phyloP scores from a whole-genome alignment of 2,329 filamentous ascomycete species.

The Trichoderma citrinoviride region DNA sequence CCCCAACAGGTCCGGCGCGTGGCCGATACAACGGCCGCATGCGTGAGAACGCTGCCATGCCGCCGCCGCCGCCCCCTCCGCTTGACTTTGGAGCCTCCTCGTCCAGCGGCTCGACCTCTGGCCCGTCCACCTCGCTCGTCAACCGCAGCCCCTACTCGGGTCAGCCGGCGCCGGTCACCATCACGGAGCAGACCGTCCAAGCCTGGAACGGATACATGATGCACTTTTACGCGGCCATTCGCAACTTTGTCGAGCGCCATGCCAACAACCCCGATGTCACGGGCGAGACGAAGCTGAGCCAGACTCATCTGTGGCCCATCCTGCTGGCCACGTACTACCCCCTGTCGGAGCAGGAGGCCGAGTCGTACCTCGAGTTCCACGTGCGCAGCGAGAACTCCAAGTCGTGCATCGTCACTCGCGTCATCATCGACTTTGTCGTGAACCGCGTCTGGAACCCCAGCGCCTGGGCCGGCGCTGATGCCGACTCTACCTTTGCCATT shows the following conservation, averaged over 20 bases:
- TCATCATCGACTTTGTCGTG: slow-evolving; percentile 44
- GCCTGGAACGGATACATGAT: slow-evolving; percentile 39
- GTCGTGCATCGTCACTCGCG: slow-evolving; percentile 43
- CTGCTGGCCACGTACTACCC: slow-evolving; percentile 40
- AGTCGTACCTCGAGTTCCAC: slow-evolving; percentile 43
- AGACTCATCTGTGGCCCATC: slow-evolving; percentile 38
- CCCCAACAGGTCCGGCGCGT: slow-evolving; percentile 30
- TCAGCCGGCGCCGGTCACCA: slow-evolving; percentile 37
- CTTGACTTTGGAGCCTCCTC: slow-evolving; percentile 25
- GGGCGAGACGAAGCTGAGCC: slow-evolving; percentile 30
- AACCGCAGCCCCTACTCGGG: slow-evolving; percentile 25
- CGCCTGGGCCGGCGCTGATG: slow-evolving; percentile 41
- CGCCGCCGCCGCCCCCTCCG: not conserved
- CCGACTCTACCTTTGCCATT: slow-evolving; percentile 36
- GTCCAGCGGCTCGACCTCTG: slow-evolving; percentile 5
- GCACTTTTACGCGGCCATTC: slow-evolving; percentile 38
- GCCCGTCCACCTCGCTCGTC: slow-evolving; percentile 22
- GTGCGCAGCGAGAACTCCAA: slow-evolving; percentile 41
- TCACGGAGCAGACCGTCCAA: slow-evolving; percentile 36
- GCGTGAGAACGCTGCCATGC: slow-evolving; percentile 27
- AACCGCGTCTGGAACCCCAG: slow-evolving; percentile 41
- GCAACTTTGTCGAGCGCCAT: slow-evolving; percentile 37
- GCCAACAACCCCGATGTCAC: slow-evolving; percentile 35
- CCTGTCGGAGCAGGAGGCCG: slow-evolving; percentile 39
- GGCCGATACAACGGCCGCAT: slow-evolving; percentile 33